Evolutionary conservation across 2,329 filamentous ascomycete species (phyloP).

Genomic region (Truncatella angustata): DNA sequence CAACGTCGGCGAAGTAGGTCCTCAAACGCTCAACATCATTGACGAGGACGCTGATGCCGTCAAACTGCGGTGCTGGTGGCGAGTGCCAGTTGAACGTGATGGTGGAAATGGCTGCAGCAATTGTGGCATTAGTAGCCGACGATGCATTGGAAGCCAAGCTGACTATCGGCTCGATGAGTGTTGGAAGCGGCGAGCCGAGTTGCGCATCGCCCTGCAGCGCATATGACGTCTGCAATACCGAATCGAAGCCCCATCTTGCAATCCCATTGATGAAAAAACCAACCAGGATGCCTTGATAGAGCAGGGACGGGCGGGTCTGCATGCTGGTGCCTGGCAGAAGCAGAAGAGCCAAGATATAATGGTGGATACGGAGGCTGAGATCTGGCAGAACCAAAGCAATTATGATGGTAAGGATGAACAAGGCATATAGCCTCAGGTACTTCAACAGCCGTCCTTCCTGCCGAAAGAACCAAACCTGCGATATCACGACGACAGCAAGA

Average conservation of each 20-base stretch:
- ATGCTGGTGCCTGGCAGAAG: conserved; percentile 85
- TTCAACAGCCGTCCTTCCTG: conserved; percentile 77
- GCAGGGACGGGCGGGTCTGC: conserved; percentile 77
- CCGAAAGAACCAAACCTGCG: conserved; percentile 83
- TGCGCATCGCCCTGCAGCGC: conserved; percentile 70
- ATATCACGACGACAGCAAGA: conserved; percentile 65
- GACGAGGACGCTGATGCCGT: conserved; percentile 77
- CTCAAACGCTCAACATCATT: conserved; percentile 83
- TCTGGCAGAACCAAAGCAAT: conserved; percentile 70
- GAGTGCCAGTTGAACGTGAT: conserved; percentile 61
- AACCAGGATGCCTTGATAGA: conserved; percentile 87
- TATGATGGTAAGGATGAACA: conserved; percentile 66
- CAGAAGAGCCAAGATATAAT: conserved; percentile 87
- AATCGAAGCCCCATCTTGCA: conserved; percentile 90
- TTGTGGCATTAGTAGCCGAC: not conserved
- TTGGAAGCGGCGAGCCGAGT: conserved; percentile 60
- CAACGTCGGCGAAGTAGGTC: conserved; percentile 63
- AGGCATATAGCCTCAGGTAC: conserved; percentile 74
- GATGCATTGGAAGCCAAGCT: conserved; percentile 33
- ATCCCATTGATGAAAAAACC: conserved; percentile 94
- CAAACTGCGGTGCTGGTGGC: conserved; percentile 53
- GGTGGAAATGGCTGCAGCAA: conserved; percentile 47
- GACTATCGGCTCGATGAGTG: conserved; percentile 46
- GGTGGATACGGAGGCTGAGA: conserved; percentile 81
- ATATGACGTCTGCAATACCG: conserved; percentile 77